Evolutionary conservation across 495 filamentous ascomycete genomes (phyloP), one percentile per base, ranked within the genome.

Genomic region (Extremus antarcticus): DNA sequence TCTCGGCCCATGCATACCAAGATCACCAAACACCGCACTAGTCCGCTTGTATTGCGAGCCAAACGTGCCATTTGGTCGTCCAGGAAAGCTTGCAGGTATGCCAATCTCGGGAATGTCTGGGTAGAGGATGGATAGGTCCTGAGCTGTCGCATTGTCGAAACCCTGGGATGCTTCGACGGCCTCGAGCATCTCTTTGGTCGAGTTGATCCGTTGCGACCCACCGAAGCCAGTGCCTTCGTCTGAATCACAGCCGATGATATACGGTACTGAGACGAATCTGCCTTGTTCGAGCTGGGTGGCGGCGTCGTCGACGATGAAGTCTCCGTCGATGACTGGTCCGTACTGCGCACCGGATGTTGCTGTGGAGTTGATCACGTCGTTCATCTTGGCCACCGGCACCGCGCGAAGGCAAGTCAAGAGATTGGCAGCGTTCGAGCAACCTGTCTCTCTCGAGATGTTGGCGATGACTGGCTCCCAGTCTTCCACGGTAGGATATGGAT

Each of bases 71-170:
- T 58, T 48, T 8, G 47, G 47, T 41, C 57, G 21, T n/a, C 55
- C 51, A 25, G 51, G 47, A 40, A 39, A 25, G 43, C 58, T 53
- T 2, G 57, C 57, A 4, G 64, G 63, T 38, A 61, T 47, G 53
- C 59, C 60, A 24, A 54, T 25, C 21, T 57, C 64, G 51, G 63
- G 40, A 48, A 55, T 60, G 45, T 58, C 47, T 16, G 66, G 62
- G 39, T 64, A 70, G 8, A 88, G 72, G 41, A 88, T 81, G 16
- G 85, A 83, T 0, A 85, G 79, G 0, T 87, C 71, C 0, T 84
- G 81, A 64, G 49, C 49, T 20, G 29, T 51, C 3, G 24, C 49
- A 8, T 38, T 39, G 29, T 51, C 49, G 32, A 51, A 21, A 19
- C 29, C 24, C n/a, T 51, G 10, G 10, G 35, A 2, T 17, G 35